Evolutionary conservation across 345 rosid species (phyloP), one percentile per base, ranked within the genome.

Genomic region (Citrus inodora): DNA sequence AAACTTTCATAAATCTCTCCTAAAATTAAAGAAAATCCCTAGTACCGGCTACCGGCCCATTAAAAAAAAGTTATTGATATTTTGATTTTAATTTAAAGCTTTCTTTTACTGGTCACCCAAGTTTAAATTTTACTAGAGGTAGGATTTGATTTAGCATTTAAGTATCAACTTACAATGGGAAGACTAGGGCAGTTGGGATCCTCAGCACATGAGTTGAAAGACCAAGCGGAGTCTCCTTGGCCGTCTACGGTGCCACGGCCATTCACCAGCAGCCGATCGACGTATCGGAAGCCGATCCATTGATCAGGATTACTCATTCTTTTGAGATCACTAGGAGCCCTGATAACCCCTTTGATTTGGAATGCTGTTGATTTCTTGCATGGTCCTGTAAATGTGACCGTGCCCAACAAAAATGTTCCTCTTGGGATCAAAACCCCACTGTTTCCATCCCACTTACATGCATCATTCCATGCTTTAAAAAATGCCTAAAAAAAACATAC

Each of bases 181-280:
- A 83, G 76, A 5, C 27, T 1, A 6, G 25, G 55, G 76, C 89
- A 88, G 42, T 70, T 48, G 3, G 51, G 21, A 17, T 63, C 64
- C 21, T 70, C 33, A 30, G 4, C 4, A 62, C 88, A 86, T 1
- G 71, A 10, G 9, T 78, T 84, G 28, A 4, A 4, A 16, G 56
- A 42, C 86, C 89, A 87, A 62, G 84, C 86, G 0, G 53, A 25
- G 28, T 16, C 35, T 24, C 87, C 89, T 71, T 79, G 82, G 14
- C 85, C 82, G 22, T 85, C 83, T 7, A 85, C 62, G 2, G 71
- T 68, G 2, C 81, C 86, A 5, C 78, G 76, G 0, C 89, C 86
- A 3, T 28, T 24, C 21, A 87, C 73, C 19, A n/a, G 33, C 14
- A 86, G 69, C 24, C 40, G 6, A 14, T 80, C 61, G 7, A 82